A percentile compares a stretch with the other conserved stretches of the same genome.
These are phyloP conservation scores for Ogataea neopini DNA, from an alignment of 805 yeast species.

Conservation along the genomic window DNA sequence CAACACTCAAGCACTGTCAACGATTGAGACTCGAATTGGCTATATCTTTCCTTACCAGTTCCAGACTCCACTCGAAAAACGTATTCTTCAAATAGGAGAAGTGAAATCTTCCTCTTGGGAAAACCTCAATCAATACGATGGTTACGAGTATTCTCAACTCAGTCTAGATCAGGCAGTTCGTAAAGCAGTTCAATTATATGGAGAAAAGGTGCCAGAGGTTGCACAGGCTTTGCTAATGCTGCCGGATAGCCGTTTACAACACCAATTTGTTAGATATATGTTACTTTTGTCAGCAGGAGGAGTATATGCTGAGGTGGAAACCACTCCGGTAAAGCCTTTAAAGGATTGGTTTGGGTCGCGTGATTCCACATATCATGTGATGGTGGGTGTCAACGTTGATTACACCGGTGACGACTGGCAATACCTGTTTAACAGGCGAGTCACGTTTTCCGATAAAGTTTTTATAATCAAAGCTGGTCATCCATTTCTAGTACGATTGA, in stretches of 20 bases:
- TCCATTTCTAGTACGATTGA: constrained; percentile 27
- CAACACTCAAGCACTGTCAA: no score
- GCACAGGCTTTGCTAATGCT: constrained; percentile 21
- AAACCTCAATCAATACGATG: no score
- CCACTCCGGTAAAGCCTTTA: constrained; percentile 46
- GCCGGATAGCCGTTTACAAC: constrained; percentile 47
- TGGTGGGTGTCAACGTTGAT: constrained; percentile 27
- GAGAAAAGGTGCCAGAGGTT: no score
- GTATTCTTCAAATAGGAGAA: no score
- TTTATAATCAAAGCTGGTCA: constrained; percentile 26
- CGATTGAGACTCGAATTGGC: no score
- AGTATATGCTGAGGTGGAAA: constrained; percentile 55
- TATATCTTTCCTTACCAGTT: no score
- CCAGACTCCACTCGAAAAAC: no score
- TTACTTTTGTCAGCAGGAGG: constrained; percentile 53
- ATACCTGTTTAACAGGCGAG: constrained; percentile 19
- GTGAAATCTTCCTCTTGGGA: no score
- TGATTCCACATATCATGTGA: constrained; percentile 10
- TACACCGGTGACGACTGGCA: constrained; percentile 24
- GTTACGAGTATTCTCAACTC: no score
- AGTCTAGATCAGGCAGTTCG: no score
- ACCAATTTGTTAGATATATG: constrained; percentile 54
- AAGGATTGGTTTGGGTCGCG: constrained; percentile 23
- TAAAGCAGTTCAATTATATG: no score
- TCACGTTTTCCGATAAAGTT: constrained; percentile 20